Base-by-base conservation (phyloP, 352 stramenopile species). In the Globisporangium barbulae region DNA sequence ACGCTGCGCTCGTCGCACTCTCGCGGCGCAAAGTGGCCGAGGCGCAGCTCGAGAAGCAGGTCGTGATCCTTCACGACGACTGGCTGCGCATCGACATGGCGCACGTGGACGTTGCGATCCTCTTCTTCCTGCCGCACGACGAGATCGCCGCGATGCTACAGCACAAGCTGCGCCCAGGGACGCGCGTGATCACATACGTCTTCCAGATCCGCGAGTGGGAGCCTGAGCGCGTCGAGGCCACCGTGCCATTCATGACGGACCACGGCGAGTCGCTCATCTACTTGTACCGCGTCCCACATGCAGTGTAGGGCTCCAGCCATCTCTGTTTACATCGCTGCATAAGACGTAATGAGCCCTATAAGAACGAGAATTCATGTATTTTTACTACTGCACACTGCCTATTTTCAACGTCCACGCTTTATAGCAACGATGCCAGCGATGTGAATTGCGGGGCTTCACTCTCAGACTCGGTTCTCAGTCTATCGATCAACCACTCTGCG, bases 61-160 rank as follows among this genome's bases (percentile, higher is more conserved):
- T 76, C 2, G 33, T 59, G 33, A 81, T 91, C 28, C 39, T 85
- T 22, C 69, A 80, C 53, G 71, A 62, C n/a, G 82, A 91, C 66
- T 89, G 84, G 65, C 69, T 79, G 44, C 39, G 75, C 12, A 53
- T 87, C 12, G 72, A 85, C 35, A 75, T 89, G 60, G 42, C 22
- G 4, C 39, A 71, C 45, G 78, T 77, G 44, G 78, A 86, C 55
- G 69, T 87, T 6, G 76, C 83, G 12, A 71, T 81, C 28, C 64
- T 91, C 1, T 91, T 91, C 60, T 91, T 91, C 61, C 63, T 91
- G 12, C 82, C 82, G 7, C 82, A 89, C 28, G 54, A 64, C 9
- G 67, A 85, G 7, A 80, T 86, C 21, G 76, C 76, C 7, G 12
- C 25, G 4, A 61, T 66, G 31, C 57, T 89, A 21, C 48, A 69